phyloP scores from a whole-genome alignment of 1,139 yeast genomes.

The Debaryomyces robertsiae region DNA sequence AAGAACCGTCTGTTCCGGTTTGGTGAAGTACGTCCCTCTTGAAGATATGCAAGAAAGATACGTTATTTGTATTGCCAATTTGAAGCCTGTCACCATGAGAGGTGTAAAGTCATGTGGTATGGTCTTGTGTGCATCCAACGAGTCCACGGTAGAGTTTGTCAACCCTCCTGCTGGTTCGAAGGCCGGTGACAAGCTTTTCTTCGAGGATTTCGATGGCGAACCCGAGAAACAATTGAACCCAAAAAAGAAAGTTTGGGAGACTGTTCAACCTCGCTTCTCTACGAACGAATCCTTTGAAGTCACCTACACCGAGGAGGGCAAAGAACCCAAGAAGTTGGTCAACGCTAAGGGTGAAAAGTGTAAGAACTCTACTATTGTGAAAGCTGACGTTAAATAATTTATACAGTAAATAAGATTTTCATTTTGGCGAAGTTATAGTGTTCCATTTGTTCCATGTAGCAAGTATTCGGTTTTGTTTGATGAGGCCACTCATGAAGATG shows the following conservation, averaged over 20 bases:
- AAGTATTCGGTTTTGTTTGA: neutral
- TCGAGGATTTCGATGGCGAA: constrained; percentile 82
- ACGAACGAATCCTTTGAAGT: constrained; percentile 79
- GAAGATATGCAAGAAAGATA: constrained; percentile 49
- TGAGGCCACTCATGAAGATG: constrained; percentile 3
- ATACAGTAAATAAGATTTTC: neutral
- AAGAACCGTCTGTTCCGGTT: constrained; percentile 95
- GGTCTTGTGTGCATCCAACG: constrained; percentile 91
- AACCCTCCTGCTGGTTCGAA: constrained; percentile 93
- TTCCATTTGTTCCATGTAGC: too few species aligned
- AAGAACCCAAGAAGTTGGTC: constrained; percentile 74
- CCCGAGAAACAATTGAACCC: constrained; percentile 96
- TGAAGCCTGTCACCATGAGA: constrained; percentile 69
- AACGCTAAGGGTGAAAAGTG: constrained; percentile 74
- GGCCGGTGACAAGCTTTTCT: constrained; percentile 95
- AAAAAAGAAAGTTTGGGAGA: constrained; percentile 98
- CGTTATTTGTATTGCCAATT: constrained; percentile 59
- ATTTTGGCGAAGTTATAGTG: too few species aligned
- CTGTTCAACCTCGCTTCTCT: constrained; percentile 86
- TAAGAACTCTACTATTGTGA: constrained; percentile 65
- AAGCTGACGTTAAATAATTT: constrained; percentile 70
- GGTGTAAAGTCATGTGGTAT: constrained; percentile 94
- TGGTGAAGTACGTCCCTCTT: constrained; percentile 52
- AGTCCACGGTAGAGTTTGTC: constrained; percentile 79
- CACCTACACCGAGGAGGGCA: constrained; percentile 79